Base-by-base conservation (phyloP, 441 rosid species). In the Jatropha multifida region DNA sequence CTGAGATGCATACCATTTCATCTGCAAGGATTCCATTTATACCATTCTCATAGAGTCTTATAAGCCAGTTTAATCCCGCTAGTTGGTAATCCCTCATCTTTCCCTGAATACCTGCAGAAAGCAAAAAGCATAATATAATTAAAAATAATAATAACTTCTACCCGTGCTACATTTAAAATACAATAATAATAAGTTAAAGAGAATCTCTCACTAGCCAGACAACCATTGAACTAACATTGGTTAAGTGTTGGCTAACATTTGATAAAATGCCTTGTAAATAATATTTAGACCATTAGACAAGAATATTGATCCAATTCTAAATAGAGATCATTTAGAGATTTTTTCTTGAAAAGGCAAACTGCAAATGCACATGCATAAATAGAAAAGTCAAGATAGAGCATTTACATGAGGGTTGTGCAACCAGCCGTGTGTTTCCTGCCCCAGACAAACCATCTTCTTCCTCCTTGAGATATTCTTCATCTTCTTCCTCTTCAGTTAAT, bases 1-100 rank as follows among this genome's bases (percentile, higher is more conserved):
- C 58, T 75, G 65, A 18, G 7, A 61, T 38, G 27, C 77, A 71
- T 84, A 95, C 99, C 99, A 96, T 96, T 87, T 96, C 99, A 87
- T 96, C 99, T 14, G 98, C 99, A 80, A 94, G 94, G 79, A 96
- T 96, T 73, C 99, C 99, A 79, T 94, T 96, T 65, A 96, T 96
- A 74, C 98, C 99, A 84, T 96, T 96, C 88, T 96, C 98, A 77
- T 96, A 96, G 68, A 96, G 88, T 72, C 99, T 85, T 78, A 96
- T 96, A 76, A 96, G 96, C 99, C 99, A 92, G 78, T 96, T 96
- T 73, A 96, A 79, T 64, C 99, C 98, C 77, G 97, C 99, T 85
- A 96, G 89, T 72, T 96, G 99, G 81, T 96, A 96, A 84, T 96
- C 99, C 88, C 99, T 91, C 90, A 96, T 81, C 85, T 92, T 96